phyloP scores from a whole-genome alignment of 2,329 filamentous ascomycete genomes.

The Scedosporium boydii region DNA sequence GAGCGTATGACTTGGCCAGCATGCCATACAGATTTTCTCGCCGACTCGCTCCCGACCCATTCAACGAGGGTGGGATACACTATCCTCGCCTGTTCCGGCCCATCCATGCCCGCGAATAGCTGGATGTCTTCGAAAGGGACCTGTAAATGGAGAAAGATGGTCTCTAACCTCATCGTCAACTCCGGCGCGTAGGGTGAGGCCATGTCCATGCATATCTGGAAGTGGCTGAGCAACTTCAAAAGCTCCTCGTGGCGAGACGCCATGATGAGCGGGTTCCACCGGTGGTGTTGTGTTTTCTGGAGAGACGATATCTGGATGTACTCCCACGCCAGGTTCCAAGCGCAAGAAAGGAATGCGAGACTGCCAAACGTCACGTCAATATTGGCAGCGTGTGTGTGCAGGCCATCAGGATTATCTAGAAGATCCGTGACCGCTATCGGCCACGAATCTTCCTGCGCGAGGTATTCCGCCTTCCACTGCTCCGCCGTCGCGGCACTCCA shows the following conservation, averaged over 20 bases:
- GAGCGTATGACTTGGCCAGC: constrained; percentile 58
- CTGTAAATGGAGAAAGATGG: constrained; percentile 55
- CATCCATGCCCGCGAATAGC: constrained; percentile 58
- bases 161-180: constrained; percentile 23
- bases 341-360: constrained; percentile 13
- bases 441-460: constrained; percentile 30
- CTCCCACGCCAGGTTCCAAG: constrained; percentile 20
- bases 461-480: constrained; percentile 28
- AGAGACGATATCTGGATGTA: constrained; percentile 19
- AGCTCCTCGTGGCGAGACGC: constrained; percentile 19
- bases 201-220: constrained; percentile 11
- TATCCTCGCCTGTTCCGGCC: constrained; percentile 53
- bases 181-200: constrained; percentile 10
- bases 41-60: constrained; percentile 46
- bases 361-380: constrained; percentile 9
- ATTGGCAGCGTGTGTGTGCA: background rate
- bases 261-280: constrained; percentile 19
- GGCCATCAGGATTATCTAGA: constrained; percentile 11
- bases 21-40: constrained; percentile 55
- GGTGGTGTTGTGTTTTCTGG: constrained; percentile 12
- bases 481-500: constrained; percentile 17
- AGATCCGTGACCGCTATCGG: constrained; percentile 27
- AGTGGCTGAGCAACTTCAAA: constrained; percentile 14
- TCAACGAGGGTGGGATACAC: constrained; percentile 48
- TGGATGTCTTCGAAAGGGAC: constrained; percentile 57